Evolutionary conservation across 2,329 filamentous ascomycete genomes (phyloP), one percentile per base, ranked within the genome.

Genomic region (Sclerotinia trifoliorum): DNA sequence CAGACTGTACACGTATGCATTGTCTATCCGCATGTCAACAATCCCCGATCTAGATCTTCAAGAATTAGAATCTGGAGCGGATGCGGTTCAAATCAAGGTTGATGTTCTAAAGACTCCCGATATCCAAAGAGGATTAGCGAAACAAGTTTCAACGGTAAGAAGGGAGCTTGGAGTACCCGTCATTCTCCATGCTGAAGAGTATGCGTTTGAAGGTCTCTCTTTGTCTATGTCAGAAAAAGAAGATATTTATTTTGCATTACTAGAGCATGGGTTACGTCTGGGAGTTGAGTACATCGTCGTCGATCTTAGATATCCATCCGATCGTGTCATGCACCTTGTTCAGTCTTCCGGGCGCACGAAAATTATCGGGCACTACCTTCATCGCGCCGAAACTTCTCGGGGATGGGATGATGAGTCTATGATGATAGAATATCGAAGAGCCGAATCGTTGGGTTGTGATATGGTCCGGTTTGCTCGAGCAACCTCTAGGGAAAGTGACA

Each of bases 231-330:
- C 69, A n/a, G 71, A 75, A 39, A 73, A 74, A 48, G 74, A 76
- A 55, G 68, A 76, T 8, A 76, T 80, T 65, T 89, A 90, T 73
- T 77, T 86, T 19, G 81, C 84, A 66, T 78, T 90, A 39, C 80
- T 90, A 29, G 82, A 86, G 52, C 86, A 90, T 70, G 89, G 88
- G 6, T 78, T 91, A 29, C 85, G 88, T 19, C 81, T 91, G 56
- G 87, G 85, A 1, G 87, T 89, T 2, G 88, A 90, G 65, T 91
- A 87, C 72, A 74, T 88, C 64, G 87, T 85, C 46, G 78, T 91
- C 6, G 88, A 91, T 74, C 78, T 92, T 21, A 83, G 85, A 11
- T 79, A 84, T 54, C 80, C 81, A 10, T 80, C 84, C 54, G 77
- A 79, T 19, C 73, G 79, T 13, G 74, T 87, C 6, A 75, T 77